Evolutionary conservation across 768 basidiomycete genomes (phyloP).

Genomic region (Lactarius deliciosus): DNA sequence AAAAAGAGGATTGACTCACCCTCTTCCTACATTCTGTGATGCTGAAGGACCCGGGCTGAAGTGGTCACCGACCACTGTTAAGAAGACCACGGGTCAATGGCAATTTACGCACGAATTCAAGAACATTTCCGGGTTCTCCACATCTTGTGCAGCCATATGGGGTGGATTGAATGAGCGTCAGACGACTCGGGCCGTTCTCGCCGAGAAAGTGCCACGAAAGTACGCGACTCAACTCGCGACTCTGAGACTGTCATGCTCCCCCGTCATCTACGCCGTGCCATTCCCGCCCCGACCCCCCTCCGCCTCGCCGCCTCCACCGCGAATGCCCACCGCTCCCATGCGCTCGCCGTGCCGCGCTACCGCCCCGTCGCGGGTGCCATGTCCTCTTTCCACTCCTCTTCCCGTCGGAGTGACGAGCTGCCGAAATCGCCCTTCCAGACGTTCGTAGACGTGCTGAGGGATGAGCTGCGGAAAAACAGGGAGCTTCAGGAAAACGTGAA

Average conservation of each 20-base stretch:
- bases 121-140: neutral
- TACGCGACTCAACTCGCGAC: neutral
- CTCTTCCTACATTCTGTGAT: neutral
- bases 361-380: conserved; percentile 24
- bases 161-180: no score
- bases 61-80: neutral
- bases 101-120: neutral
- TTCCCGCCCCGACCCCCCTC: conserved; percentile 34
- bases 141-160: neutral
- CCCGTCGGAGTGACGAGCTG: conserved; percentile 57
- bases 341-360: conserved; percentile 37
- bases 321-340: conserved; percentile 25
- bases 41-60: neutral
- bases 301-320: conserved; percentile 35
- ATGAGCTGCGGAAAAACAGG: conserved; percentile 90
- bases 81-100: neutral
- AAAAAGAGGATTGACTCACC: neutral
- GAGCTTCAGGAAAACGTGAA: conserved; percentile 96
- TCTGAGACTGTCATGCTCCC: conserved; percentile 42
- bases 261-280: conserved; percentile 46
- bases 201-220: neutral
- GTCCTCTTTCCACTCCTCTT: conserved; percentile 61
- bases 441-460: conserved; percentile 90
- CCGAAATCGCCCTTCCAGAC: conserved; percentile 95
- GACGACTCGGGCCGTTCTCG: neutral